These are phyloP conservation scores for Adansonia digitata DNA, from an alignment of 345 rosid species.

Conservation along the genomic window DNA sequence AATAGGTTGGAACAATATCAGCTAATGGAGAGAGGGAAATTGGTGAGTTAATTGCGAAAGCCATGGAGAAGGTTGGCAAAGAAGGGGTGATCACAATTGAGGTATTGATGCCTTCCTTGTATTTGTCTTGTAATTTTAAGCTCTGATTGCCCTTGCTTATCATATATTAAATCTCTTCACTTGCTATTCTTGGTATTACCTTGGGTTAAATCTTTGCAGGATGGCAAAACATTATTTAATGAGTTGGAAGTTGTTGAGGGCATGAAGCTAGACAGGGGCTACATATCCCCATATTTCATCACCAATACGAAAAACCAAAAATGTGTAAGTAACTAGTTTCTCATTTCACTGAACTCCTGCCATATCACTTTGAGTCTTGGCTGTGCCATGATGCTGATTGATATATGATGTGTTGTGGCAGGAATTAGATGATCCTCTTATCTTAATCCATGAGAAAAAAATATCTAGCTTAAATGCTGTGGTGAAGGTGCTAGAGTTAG, in stretches of 20 bases:
- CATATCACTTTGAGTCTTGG: neutral
- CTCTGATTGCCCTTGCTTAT: too few relatives aligned
- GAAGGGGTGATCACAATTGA: too few relatives aligned
- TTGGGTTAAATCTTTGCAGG: neutral
- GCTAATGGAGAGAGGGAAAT: neutral
- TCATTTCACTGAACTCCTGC: neutral
- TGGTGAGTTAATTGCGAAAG: too few relatives aligned
- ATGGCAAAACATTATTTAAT: neutral
- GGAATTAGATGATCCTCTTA: constrained; percentile 45
- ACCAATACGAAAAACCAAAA: constrained; percentile 43
- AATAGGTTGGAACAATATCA: neutral
- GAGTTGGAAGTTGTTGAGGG: neutral
- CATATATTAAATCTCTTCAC: too few relatives aligned
- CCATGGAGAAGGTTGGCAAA: too few relatives aligned
- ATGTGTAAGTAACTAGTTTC: constrained; percentile 28
- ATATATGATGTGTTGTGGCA: constrained; percentile 3
- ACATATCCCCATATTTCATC: constrained; percentile 44
- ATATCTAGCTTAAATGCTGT: constrained; percentile 35
- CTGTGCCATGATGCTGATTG: neutral
- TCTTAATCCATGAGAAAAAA: constrained; percentile 45
- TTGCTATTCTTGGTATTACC: neutral
- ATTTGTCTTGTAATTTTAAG: too few relatives aligned
- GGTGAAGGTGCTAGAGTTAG: constrained; percentile 41
- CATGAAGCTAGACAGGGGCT: too few relatives aligned
- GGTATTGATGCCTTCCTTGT: too few relatives aligned